Evolutionary conservation across 257 asterid species (phyloP), one percentile per base, ranked within the genome.

Genomic region (Petunia axillaris): DNA sequence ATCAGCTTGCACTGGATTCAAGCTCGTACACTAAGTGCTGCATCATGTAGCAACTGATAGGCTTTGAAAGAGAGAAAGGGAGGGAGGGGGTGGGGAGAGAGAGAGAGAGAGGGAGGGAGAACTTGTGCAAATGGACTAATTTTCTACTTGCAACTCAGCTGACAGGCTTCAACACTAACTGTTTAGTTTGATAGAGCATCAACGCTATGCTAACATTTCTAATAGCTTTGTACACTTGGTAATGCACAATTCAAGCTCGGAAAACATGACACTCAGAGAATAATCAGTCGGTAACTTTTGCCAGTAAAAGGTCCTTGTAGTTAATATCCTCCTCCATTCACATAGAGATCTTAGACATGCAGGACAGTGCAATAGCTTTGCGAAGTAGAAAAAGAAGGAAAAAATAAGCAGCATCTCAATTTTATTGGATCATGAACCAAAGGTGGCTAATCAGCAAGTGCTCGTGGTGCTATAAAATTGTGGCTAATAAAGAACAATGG

Each of bases 1-100:
- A 75, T 73, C 85, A 83, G 80, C 84, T 67, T 55, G 59, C 84
- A 39, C 79, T 46, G 71, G 41, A 53, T 76, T 25, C 58, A 79
- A 44, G 66, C 62, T 79, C 46, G 36, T 53, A 73, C 37, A 39
- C 37, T 16, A 43, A n/a, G 55, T 50, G 38, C 38, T 75, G 63
- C 65, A 36, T 35, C 57, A 48, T 77, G 37, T 52, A 79, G 62
- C 46, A 11, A 58, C 25, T 25, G 25, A 25, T 25, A 25, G 25
- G 25, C 25, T 25, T 25, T 25, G 62, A 25, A 62, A 48, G 62
- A 55, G 50, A 71, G 11, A 35, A 57, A 44, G 76, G 8, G 10
- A 35, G 62, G 13, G 36, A 3, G 41, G n/a, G 55, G 50, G 78
- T 25, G 25, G 25, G 59, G 62, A 25, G 78, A 48, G 62, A 55